Evolutionary conservation across 305 asterid species (phyloP), one percentile per base, ranked within the genome.

Genomic region (Rubia balearica): DNA sequence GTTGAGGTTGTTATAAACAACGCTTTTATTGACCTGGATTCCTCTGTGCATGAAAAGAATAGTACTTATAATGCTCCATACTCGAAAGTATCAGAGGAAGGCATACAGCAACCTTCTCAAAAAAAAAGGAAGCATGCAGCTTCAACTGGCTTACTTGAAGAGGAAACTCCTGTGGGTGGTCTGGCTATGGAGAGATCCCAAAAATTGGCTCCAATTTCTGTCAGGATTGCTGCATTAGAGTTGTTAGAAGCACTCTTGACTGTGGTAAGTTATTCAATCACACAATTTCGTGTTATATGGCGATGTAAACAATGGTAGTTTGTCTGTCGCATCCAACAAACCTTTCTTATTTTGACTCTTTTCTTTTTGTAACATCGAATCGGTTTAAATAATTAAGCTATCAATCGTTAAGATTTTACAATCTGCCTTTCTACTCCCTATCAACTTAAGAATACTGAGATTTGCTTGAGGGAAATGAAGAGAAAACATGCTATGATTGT

Each of bases 201-300:
- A 57, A 76, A 73, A 75, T 67, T 43, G 73, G 73, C 83, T 68
- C 84, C 89, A 72, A 66, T 84, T 67, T 77, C 90, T 64, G 77
- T 89, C 76, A 87, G 82, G 85, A 82, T 86, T 75, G 95, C 98
- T 62, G 97, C 97, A 17, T 53, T 93, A 78, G 94, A 90, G 88
- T 82, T 87, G 49, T 81, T 90, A 74, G 96, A 91, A 77, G 78
- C 91, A 66, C 95, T 94, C 78, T 81, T 93, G 42, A 83, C 82
- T 65, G 88, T 85, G 92, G 98, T 93, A 81, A 63, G 86, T 73
- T 71, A 11, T 46, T 67, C 16, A 46, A 27, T 48, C 11, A 10
- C 48, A 5, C 21, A 48, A 11, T 27, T 33, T 14, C 10, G n/a
- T 48, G 83, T 87, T 45, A 46, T 46, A 48, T 48, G 55, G 55